Conservation (phyloP, 202 grass and related monocot species). For the Panicum virgatum region DNA sequence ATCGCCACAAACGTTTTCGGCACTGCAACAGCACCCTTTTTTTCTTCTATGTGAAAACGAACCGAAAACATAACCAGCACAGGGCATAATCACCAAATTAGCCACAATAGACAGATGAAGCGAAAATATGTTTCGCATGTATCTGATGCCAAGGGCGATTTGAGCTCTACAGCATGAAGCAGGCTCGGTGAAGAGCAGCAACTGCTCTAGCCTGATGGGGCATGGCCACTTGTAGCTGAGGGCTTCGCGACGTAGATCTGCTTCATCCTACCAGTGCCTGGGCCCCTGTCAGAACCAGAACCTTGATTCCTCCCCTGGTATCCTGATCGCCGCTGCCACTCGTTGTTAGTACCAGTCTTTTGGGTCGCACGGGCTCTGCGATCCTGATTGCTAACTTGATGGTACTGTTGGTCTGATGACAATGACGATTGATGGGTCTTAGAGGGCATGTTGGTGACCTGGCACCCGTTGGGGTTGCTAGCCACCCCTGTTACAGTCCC, state of each 20-base stretch:
- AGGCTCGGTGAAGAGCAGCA: constrained; percentile 2
- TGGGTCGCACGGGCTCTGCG: constrained; percentile 35
- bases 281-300: constrained; percentile 63
- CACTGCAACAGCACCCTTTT: constrained; percentile 26
- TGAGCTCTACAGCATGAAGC: background rate
- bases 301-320: constrained; percentile 59
- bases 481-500: constrained; percentile 36
- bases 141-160: constrained; percentile 1
- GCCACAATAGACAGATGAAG: background rate
- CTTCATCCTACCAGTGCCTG: constrained; percentile 81
- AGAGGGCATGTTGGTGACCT: constrained; percentile 35
- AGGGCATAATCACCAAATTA: constrained; percentile 34
- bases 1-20: constrained; percentile 24
- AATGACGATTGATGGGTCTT: constrained; percentile 46
- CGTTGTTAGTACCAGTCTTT: constrained; percentile 51
- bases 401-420: constrained; percentile 48
- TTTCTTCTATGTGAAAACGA: constrained; percentile 49
- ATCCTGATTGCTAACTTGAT: constrained; percentile 53
- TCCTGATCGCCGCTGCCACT: constrained; percentile 72
- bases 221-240: constrained; percentile 46
- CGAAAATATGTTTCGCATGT: constrained; percentile 34
- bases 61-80: constrained; percentile 37
- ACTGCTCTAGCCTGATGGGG: constrained; percentile 47
- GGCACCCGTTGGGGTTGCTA: constrained; percentile 45
- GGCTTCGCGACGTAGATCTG: constrained; percentile 93